Base-by-base conservation (phyloP, 2,329 filamentous ascomycete genomes). In the Nakataea oryzae region DNA sequence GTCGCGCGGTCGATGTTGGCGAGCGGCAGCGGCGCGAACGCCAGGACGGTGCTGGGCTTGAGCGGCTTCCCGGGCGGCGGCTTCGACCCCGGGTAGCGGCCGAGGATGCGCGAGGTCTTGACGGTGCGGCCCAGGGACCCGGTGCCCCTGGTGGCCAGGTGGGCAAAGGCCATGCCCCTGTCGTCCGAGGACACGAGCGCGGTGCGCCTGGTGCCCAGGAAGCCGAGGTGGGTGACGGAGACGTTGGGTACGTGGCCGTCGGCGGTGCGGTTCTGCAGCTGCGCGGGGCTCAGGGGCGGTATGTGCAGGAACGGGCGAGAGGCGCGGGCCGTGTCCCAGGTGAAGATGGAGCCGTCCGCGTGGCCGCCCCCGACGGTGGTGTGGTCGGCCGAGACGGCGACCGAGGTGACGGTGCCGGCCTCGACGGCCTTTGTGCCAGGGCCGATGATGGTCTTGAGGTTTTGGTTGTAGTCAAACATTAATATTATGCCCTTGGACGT, bases 391-490 rank as follows among this genome's bases (percentile, higher is more conserved):
- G 95, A 96, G 63, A 97, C 86, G 6, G 95, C 91, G 63, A 99
- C 79, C 1, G 95, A 84, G 5, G 91, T 96, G 59, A 99, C 83
- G 57, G 92, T 79, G 1, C 95, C 96, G 66, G 89, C 96, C 76
- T 97, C 95, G 60, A 96, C 84, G 69, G 95, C 93, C 81, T 95
- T 96, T 0, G 93, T 96, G 41, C 93, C 93, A 34, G 90, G 89
- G 2, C 95, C 95, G 66, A 99, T 91, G 63, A 97, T 96, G 69
- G 90, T 88, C 75, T 96, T 97, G 63, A 97, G 78, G 67, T 90
- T 95, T 75, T 99, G 95, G 73, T 96, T 91, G 74, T 97, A 97
- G 77, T 99, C 96, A 77, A 99, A 99, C 64, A 97, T 86, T 71
- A 99, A 79, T 63, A 97, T 89, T 73, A 97, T 87, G 61, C 96